Percentiles rank a stretch among this genome's conserved stretches.
Evolutionary conservation across 768 basidiomycete species (phyloP).

Genomic region (Russula vinacea): DNA sequence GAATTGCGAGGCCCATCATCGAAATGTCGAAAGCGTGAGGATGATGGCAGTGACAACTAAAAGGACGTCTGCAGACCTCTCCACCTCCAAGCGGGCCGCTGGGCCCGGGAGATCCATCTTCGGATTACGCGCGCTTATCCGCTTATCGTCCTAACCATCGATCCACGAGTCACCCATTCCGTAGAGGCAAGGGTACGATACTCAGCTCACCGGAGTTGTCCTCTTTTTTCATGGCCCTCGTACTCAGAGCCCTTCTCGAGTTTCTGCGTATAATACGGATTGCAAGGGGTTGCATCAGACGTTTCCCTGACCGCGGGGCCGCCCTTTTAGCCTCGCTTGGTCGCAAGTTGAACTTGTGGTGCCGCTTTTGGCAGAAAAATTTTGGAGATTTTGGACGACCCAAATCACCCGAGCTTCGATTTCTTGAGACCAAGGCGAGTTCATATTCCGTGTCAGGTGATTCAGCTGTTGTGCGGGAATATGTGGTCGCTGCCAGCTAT

Average conservation of each 20-base stretch:
- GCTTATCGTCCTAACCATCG: too few species aligned
- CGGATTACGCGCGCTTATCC: too few species aligned
- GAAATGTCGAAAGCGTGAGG: too few species aligned
- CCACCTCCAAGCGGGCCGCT: too few species aligned
- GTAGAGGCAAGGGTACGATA: neutral
- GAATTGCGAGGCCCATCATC: too few species aligned
- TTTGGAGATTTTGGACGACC: neutral
- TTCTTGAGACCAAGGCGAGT: neutral
- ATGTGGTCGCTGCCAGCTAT: constrained; percentile 2
- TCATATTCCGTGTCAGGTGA: neutral
- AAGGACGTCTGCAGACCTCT: too few species aligned
- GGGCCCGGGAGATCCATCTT: too few species aligned
- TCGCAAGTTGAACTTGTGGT: constrained; percentile 8
- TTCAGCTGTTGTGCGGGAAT: constrained; percentile 1
- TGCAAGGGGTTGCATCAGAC: neutral
- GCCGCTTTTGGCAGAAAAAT: neutral
- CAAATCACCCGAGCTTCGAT: neutral
- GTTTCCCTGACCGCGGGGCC: neutral
- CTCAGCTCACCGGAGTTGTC: neutral
- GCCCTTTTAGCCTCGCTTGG: constrained; percentile 4
- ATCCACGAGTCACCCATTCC: neutral
- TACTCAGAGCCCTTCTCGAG: constrained; percentile 7
- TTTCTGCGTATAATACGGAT: constrained; percentile 9
- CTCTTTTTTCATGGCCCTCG: constrained; percentile 6
- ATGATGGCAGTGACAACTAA: too few species aligned